phyloP scores from a whole-genome alignment of 2,329 filamentous ascomycete genomes.

The Phyllosticta capitalensis region DNA sequence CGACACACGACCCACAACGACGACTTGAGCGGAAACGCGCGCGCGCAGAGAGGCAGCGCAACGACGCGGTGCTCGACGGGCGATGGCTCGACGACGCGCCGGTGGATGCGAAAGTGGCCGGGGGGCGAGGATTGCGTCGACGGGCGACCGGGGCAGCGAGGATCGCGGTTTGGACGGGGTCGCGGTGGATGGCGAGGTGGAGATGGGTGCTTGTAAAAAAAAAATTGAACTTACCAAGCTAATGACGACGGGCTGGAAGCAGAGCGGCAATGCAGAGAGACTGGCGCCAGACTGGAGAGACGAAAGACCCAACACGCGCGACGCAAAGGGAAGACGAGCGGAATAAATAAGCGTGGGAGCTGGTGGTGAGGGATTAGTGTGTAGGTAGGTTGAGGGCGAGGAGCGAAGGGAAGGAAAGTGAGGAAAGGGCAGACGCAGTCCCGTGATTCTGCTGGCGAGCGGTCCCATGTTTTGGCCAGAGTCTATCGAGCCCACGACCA shows the following conservation, averaged over 20 bases:
- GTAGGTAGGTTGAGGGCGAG: constrained; percentile 15
- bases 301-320: constrained; percentile 19
- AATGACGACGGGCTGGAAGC: constrained; percentile 12
- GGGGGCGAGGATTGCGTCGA: background rate
- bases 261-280: constrained; percentile 17
- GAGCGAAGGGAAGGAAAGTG: constrained; percentile 17
- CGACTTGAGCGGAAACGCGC: background rate
- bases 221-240: constrained; percentile 12
- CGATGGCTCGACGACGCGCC: constrained; percentile 6
- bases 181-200: background rate
- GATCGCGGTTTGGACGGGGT: background rate
- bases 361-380: constrained; percentile 11
- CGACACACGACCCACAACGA: background rate
- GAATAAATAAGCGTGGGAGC: constrained; percentile 13
- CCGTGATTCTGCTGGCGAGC: constrained; percentile 8
- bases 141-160: background rate
- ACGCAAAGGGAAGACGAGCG: constrained; percentile 24
- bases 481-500: constrained; percentile 9
- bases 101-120: background rate
- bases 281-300: constrained; percentile 14
- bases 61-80: background rate
- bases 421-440: constrained; percentile 6
- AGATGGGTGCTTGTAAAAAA: constrained; percentile 2
- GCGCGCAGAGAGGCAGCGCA: background rate
- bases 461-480: constrained; percentile 11